Percentiles rank a stretch among this genome's conserved stretches.
Conservation (phyloP, 2,329 filamentous ascomycete species). For the Penicillium brevicompactum region DNA sequence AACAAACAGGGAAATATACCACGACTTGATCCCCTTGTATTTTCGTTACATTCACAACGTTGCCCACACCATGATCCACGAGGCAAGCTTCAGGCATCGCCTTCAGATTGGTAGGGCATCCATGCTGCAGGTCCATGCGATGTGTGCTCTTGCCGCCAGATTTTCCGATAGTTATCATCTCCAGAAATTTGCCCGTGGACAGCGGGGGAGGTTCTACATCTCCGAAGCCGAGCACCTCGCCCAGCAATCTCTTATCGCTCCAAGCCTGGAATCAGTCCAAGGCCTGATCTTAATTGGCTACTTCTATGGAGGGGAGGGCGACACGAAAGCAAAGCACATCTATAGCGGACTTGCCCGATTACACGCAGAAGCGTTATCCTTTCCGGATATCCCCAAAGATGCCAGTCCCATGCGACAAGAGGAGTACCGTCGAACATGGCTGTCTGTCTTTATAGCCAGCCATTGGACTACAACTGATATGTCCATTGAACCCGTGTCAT, state of each 20-base stretch:
- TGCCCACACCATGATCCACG: conserved; percentile 25
- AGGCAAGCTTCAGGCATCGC: conserved; percentile 19
- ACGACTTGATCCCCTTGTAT: conserved; percentile 22
- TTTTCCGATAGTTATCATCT: conserved; percentile 19
- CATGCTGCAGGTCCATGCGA: conserved; percentile 20
- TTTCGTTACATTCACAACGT: conserved; percentile 28
- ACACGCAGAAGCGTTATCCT: conserved; percentile 21
- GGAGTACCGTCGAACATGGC: conserved; percentile 22
- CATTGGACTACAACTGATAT: conserved; percentile 24
- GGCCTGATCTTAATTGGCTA: conserved; percentile 20
- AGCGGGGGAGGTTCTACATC: conserved; percentile 16
- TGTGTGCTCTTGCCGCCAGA: conserved; percentile 26
- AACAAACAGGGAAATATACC: neutral
- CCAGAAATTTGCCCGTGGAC: conserved; percentile 9
- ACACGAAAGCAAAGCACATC: conserved; percentile 20
- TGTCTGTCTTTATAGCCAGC: conserved; percentile 22
- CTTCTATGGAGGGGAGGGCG: conserved; percentile 22
- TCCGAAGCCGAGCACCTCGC: conserved; percentile 14
- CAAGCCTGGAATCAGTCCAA: conserved; percentile 22
- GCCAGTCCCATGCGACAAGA: conserved; percentile 9
- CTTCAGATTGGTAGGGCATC: conserved; percentile 18
- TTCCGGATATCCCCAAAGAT: conserved; percentile 1
- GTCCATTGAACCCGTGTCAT: conserved; percentile 16
- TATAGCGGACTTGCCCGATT: conserved; percentile 23
- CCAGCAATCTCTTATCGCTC: conserved; percentile 14